Conservation (phyloP, 306 rosid genomes). For the Sphenostylis stenocarpa region DNA sequence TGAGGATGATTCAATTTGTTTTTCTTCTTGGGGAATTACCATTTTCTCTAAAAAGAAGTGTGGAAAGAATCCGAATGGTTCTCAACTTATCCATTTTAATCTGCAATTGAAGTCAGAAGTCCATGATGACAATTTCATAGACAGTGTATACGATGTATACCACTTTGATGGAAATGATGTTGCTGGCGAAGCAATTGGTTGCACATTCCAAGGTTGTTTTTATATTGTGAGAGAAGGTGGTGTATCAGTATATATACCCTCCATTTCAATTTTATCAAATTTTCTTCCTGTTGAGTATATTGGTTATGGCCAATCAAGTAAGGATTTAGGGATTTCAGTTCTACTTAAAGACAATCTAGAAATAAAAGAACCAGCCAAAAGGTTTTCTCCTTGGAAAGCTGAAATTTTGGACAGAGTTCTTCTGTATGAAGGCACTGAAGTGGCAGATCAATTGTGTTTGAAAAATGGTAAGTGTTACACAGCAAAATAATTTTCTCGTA, state of each 20-base stretch:
- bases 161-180: constrained; percentile 49
- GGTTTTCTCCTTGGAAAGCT: constrained; percentile 66
- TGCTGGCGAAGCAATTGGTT: constrained; percentile 81
- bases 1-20: constrained; percentile 64
- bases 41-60: constrained; percentile 51
- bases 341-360: constrained; percentile 50
- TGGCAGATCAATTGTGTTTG: constrained; percentile 75
- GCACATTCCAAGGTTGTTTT: constrained; percentile 74
- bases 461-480: constrained; percentile 75
- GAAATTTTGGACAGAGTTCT: constrained; percentile 91
- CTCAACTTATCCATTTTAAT: constrained; percentile 69
- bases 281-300: constrained; percentile 65
- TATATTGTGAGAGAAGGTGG: constrained; percentile 82
- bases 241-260: constrained; percentile 79
- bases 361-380: constrained; percentile 44
- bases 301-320: constrained; percentile 55
- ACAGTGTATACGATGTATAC: constrained; percentile 37
- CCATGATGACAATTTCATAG: constrained; percentile 66
- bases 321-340: constrained; percentile 40
- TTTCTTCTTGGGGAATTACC: constrained; percentile 87
- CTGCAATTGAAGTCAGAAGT: constrained; percentile 53
- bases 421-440: constrained; percentile 74
- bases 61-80: constrained; percentile 41
- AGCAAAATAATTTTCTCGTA: neutral
- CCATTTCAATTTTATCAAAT: constrained; percentile 61